phyloP scores from a whole-genome alignment of 2,329 filamentous ascomycete genomes.

The Pseudocercospora musae region DNA sequence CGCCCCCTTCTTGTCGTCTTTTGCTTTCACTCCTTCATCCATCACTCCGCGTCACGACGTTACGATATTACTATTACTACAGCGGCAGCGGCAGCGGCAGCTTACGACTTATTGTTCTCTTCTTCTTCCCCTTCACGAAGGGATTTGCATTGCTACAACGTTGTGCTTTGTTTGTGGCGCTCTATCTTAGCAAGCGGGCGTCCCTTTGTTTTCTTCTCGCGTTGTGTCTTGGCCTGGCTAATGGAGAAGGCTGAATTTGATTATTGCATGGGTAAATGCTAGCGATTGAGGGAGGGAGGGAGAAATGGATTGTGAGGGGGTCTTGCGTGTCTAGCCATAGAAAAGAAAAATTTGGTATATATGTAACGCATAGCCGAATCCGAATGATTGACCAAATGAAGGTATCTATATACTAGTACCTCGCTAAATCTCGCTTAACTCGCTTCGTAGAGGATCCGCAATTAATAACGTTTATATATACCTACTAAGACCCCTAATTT shows the following conservation, averaged over 20 bases:
- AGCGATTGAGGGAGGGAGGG: background rate
- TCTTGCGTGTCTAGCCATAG: background rate
- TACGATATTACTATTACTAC: background rate
- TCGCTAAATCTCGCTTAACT: too few species aligned
- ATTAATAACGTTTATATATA: too few species aligned
- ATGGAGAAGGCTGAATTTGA: background rate
- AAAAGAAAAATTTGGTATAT: slow-evolving; percentile 2
- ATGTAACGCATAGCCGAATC: background rate
- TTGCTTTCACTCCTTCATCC: background rate
- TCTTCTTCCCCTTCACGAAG: background rate
- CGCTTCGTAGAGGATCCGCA: too few species aligned
- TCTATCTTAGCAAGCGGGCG: background rate
- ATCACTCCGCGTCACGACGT: background rate
- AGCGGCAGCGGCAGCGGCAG: background rate
- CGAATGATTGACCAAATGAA: background rate
- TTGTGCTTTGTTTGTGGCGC: background rate
- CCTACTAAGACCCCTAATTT: too few species aligned
- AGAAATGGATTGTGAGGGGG: background rate
- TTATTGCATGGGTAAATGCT: background rate
- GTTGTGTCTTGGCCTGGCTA: background rate
- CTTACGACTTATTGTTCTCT: background rate
- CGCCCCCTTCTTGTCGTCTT: background rate
- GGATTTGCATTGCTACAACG: background rate
- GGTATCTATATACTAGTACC: too few species aligned
- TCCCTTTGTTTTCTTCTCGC: background rate